Base-by-base conservation (phyloP, 495 filamentous ascomycete species). In the Gamarada debralockiae region DNA sequence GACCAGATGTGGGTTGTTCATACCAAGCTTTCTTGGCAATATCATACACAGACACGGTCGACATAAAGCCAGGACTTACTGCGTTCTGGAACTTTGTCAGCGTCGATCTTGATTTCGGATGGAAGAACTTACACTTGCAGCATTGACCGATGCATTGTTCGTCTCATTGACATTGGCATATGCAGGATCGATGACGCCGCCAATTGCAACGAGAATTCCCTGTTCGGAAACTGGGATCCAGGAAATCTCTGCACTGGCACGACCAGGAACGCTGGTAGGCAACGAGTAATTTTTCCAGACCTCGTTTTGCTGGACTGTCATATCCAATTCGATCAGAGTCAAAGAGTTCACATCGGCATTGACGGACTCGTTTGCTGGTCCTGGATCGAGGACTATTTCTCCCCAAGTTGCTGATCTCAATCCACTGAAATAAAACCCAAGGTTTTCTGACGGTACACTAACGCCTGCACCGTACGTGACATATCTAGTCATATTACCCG, bases 371-470 rank as follows among this genome's bases (percentile, higher is more conserved):
- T 74, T 75, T 5, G 44, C 25, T 17, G 31, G 3, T 3, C 20
- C 20, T 4, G 43, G 29, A n/a, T n/a, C n/a, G 14, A 60, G 74
- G 25, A 24, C 52, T 53, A 85, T 74, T 1, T 70, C 57, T 0
- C 77, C 76, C 61, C 67, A 73, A 52, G 65, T 65, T 5, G 61
- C 40, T 0, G 74, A 71, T 21, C 70, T 77, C 70, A 81, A 71
- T 0, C 86, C 86, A 3, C 80, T 77, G 58, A 90, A 86, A 58
- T 88, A 86, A 70, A 83, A 90, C 0, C 79, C 84, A 48, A 79
- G 73, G 53, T 89, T 85, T 65, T 90, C 85, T 8, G 85, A 87
- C 0, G 85, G 84, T 4, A 79, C 81, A 12, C 74, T 85, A 7
- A 75, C 82, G 0, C 73, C 76, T 1, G 76, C 85, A 10, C 86